phyloP scores from a whole-genome alignment of 2,329 filamentous ascomycete species.

The Hymenoscyphus occultus region DNA sequence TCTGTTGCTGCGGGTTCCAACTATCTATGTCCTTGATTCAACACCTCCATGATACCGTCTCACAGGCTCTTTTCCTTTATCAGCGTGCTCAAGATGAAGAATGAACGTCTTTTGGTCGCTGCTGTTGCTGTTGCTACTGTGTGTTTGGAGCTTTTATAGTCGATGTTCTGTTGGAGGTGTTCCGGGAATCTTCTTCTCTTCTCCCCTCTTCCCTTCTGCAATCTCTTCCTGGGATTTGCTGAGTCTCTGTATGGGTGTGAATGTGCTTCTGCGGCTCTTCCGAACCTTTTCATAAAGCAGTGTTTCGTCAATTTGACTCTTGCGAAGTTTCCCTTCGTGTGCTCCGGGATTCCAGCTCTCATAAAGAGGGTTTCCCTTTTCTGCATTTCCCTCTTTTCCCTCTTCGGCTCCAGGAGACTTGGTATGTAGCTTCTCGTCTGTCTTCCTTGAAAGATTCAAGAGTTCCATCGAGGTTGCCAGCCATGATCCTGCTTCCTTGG shows the following conservation, averaged over 20 bases:
- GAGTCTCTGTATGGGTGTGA: not conserved
- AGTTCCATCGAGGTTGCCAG: not conserved
- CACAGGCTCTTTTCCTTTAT: not conserved
- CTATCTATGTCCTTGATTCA: not conserved
- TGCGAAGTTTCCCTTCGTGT: not conserved
- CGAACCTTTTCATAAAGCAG: not conserved
- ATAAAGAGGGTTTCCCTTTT: not conserved
- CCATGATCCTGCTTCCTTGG: not conserved
- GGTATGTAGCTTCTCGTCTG: not conserved
- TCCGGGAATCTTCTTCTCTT: not conserved
- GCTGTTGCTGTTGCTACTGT: too few relatives aligned
- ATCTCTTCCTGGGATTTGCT: conserved; percentile 2
- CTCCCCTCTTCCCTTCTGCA: not conserved
- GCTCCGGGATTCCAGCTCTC: not conserved
- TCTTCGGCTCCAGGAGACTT: not conserved
- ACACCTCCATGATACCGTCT: not conserved
- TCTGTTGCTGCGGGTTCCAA: not conserved
- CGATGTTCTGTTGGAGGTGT: too few relatives aligned
- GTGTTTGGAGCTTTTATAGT: too few relatives aligned
- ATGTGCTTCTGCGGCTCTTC: not conserved
- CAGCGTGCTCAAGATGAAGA: not conserved
- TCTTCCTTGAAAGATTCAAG: not conserved
- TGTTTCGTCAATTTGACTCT: not conserved
- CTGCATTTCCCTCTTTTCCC: not conserved
- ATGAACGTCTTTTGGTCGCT: too few relatives aligned